phyloP scores from a whole-genome alignment of 2,329 filamentous ascomycete genomes.

The Neofusicoccum cordaticola region DNA sequence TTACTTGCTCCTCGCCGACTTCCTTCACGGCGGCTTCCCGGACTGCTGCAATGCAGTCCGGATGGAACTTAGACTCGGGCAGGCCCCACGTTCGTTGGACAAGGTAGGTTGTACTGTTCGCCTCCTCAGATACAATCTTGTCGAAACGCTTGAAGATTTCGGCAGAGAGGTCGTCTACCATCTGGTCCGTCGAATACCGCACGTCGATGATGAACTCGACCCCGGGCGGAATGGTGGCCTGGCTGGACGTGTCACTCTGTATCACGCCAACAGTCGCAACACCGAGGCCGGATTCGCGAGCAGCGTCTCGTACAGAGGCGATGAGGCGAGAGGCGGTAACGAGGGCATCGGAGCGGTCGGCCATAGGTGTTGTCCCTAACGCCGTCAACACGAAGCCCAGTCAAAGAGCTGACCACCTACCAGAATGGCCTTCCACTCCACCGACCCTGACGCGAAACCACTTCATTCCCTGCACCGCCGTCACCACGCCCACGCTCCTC shows the following conservation, averaged over 20 bases:
- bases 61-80: constrained; percentile 52
- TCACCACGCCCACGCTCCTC: constrained; percentile 67
- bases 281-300: constrained; percentile 21
- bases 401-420: neutral
- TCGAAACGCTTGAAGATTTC: constrained; percentile 23
- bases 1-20: constrained; percentile 55
- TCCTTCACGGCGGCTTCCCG: constrained; percentile 51
- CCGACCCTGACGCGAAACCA: constrained; percentile 68
- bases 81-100: constrained; percentile 26
- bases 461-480: constrained; percentile 70
- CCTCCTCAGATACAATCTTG: constrained; percentile 23
- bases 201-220: constrained; percentile 25
- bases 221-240: constrained; percentile 25
- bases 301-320: constrained; percentile 26
- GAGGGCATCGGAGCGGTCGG: constrained; percentile 19
- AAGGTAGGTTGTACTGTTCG: constrained; percentile 21
- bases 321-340: constrained; percentile 29
- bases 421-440: constrained; percentile 43
- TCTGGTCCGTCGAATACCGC: constrained; percentile 27
- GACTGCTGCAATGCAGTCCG: constrained; percentile 65
- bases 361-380: constrained; percentile 18
- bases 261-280: constrained; percentile 31
- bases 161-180: constrained; percentile 26
- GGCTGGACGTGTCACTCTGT: constrained; percentile 28
- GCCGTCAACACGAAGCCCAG: neutral